phyloP scores from a whole-genome alignment of 805 yeast species.

The Candida verbasci region DNA sequence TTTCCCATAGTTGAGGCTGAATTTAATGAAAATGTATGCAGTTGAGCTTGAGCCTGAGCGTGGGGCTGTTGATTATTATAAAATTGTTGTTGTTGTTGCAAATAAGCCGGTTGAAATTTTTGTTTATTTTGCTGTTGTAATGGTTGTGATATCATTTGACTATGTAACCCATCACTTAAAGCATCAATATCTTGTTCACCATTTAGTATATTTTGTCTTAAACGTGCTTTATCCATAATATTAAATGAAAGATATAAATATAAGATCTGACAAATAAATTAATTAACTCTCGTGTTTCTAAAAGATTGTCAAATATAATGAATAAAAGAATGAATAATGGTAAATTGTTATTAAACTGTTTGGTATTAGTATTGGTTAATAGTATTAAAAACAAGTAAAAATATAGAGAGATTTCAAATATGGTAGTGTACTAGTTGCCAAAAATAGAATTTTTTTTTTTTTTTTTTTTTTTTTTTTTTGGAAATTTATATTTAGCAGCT shows the following conservation, averaged over 20 bases:
- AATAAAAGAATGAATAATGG: too few species aligned
- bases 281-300: too few species aligned
- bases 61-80: constrained; percentile 4
- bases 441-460: too few species aligned
- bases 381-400: too few species aligned
- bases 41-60: constrained; percentile 1
- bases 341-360: too few species aligned
- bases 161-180: constrained; percentile 14
- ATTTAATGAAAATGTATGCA: constrained; percentile 2
- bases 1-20: constrained; percentile 5
- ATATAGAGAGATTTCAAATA: too few species aligned
- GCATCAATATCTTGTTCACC: constrained; percentile 25
- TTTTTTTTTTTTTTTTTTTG: too few species aligned
- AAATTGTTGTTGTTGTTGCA: constrained; percentile 7
- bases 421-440: too few species aligned
- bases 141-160: constrained; percentile 8
- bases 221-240: constrained; percentile 21
- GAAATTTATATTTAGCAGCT: too few species aligned
- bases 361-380: too few species aligned
- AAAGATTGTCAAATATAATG: too few species aligned
- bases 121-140: constrained; percentile 10
- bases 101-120: constrained; percentile 10
- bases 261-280: too few species aligned
- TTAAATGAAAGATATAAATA: background rate
- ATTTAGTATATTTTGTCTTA: constrained; percentile 31